phyloP scores from a whole-genome alignment of 2,329 filamentous ascomycete species.

The Magnaporthiopsis rhizophila region DNA sequence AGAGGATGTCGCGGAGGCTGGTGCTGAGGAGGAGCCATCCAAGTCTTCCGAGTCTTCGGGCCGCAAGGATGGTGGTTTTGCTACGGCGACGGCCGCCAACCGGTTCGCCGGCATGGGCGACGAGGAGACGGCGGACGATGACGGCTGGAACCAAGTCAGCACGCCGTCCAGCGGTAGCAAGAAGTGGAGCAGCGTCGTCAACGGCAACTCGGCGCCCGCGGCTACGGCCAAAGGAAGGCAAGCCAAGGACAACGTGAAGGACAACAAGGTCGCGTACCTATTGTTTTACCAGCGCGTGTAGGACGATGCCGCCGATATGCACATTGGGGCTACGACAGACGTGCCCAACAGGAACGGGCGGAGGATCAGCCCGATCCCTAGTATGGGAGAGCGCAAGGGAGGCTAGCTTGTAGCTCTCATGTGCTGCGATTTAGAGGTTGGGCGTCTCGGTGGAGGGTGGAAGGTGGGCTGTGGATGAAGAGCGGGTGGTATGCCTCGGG shows the following conservation, averaged over 20 bases:
- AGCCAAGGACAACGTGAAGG: conserved; percentile 60
- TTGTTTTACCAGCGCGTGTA: conserved; percentile 83
- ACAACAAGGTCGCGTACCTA: conserved; percentile 96
- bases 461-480: background rate
- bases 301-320: conserved; percentile 1
- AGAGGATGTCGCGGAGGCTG: conserved; percentile 83
- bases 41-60: conserved; percentile 48
- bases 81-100: conserved; percentile 46
- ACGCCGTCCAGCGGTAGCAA: conserved; percentile 55
- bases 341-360: background rate
- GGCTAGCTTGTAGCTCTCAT: background rate
- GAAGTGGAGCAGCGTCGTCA: conserved; percentile 66
- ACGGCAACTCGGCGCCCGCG: conserved; percentile 46
- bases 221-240: conserved; percentile 48
- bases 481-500: background rate
- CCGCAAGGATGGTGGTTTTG: conserved; percentile 47
- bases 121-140: conserved; percentile 52
- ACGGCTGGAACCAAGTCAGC: conserved; percentile 77
- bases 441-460: background rate
- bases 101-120: conserved; percentile 66
- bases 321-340: background rate
- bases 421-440: background rate
- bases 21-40: conserved; percentile 64
- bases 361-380: background rate
- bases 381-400: conserved; percentile 1